A percentile compares a stretch with the other conserved stretches of the same genome.
These are phyloP conservation scores for Elasticomyces elasticus DNA, from an alignment of 495 filamentous ascomycete species.

Conservation along the genomic window DNA sequence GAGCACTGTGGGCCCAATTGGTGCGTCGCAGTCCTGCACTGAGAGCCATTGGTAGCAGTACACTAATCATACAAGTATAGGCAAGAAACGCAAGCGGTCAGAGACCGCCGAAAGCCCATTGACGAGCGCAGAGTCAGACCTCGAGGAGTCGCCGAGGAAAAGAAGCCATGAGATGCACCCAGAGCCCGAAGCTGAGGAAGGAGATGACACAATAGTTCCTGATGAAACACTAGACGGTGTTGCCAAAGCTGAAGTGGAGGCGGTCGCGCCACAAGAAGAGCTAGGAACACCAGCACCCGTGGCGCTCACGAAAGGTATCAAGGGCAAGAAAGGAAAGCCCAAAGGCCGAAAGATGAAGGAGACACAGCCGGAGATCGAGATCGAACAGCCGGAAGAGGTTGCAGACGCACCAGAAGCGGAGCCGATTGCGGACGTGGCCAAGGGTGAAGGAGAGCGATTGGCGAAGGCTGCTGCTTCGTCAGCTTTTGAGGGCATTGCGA, in stretches of 20 bases:
- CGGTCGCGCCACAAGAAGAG: not conserved
- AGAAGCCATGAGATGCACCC: constrained; percentile 35
- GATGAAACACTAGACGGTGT: not conserved
- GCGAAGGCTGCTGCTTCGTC: constrained; percentile 19
- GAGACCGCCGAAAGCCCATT: constrained; percentile 38
- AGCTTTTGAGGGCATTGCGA: constrained; percentile 13
- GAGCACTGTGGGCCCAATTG: constrained; percentile 10
- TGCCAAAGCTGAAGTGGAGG: not conserved
- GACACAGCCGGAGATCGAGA: constrained; percentile 1
- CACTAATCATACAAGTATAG: not conserved
- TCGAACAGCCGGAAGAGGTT: constrained; percentile 3
- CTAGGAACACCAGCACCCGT: not conserved
- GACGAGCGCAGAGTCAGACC: constrained; percentile 33
- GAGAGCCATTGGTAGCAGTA: not conserved
- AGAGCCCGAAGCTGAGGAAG: constrained; percentile 22
- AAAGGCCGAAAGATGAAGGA: constrained; percentile 1
- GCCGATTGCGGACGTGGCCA: constrained; percentile 13
- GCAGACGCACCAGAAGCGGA: constrained; percentile 7
- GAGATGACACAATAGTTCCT: not conserved
- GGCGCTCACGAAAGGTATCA: constrained; percentile 4
- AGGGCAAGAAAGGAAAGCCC: constrained; percentile 13
- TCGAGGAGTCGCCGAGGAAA: constrained; percentile 47
- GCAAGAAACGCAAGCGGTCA: constrained; percentile 38
- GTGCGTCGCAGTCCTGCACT: not conserved
- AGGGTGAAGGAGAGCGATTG: constrained; percentile 16